Evolutionary conservation across 495 filamentous ascomycete genomes (phyloP).

Genomic region (Tuber melanosporum): DNA sequence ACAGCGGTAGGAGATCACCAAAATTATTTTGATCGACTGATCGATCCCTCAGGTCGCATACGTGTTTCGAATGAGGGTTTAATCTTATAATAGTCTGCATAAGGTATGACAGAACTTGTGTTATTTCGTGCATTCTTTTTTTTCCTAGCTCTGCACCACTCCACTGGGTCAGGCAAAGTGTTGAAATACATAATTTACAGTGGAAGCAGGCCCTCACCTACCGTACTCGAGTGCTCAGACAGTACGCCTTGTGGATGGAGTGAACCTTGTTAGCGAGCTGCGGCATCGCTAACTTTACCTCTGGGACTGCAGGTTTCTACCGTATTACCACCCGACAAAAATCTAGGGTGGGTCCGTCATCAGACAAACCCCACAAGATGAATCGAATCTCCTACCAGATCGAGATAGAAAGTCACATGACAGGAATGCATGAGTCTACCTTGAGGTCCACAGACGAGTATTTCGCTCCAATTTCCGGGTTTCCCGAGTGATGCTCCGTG

Average conservation of each 20-base stretch:
- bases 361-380: neutral
- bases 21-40: neutral
- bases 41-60: slow-evolving; percentile 8
- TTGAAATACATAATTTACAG: neutral
- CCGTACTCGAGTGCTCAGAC: no score
- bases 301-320: neutral
- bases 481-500: neutral
- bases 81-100: slow-evolving; percentile 1
- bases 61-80: slow-evolving; percentile 1
- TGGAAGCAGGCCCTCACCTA: neutral
- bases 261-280: neutral
- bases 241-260: neutral
- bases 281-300: neutral
- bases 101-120: neutral
- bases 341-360: neutral
- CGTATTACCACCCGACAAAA: neutral
- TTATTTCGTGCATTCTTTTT: neutral
- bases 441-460: neutral
- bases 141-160: neutral
- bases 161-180: no score
- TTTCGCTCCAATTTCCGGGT: neutral
- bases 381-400: neutral
- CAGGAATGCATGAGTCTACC: neutral
- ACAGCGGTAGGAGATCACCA: neutral
- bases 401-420: neutral